These are phyloP conservation scores for Hypoxylon sp. DNA, from an alignment of 2,329 filamentous ascomycete species.

Conservation along the genomic window DNA sequence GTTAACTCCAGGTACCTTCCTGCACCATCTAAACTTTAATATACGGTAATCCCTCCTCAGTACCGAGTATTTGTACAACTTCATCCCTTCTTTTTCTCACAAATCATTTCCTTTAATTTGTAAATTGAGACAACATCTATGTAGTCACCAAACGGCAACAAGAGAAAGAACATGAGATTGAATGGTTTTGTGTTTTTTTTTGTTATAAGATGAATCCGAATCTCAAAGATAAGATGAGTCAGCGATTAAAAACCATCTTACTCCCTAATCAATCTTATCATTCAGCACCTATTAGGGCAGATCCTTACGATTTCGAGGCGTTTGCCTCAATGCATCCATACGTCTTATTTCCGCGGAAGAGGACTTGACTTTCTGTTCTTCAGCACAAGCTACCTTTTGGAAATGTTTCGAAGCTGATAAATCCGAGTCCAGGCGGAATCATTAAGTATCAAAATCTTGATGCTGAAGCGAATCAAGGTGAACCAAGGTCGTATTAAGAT, in stretches of 20 bases:
- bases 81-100: not conserved
- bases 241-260: not conserved
- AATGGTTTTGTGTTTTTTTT: not conserved
- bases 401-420: no score
- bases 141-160: not conserved
- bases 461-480: no score
- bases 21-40: not conserved
- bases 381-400: no score
- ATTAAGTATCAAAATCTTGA: no score
- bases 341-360: no score
- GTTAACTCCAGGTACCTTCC: not conserved
- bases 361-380: no score
- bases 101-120: not conserved
- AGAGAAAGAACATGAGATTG: not conserved
- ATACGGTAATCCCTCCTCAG: not conserved
- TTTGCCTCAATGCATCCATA: no score
- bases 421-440: no score
- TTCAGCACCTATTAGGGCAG: no score
- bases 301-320: no score
- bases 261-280: no score
- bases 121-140: not conserved
- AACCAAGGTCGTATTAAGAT: no score
- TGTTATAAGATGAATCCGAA: not conserved
- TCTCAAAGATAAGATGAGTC: not conserved
- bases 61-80: not conserved